These are phyloP conservation scores for Wallacemonas sp. DNA, from an alignment of 208 protist genomes.

Conservation along the genomic window DNA sequence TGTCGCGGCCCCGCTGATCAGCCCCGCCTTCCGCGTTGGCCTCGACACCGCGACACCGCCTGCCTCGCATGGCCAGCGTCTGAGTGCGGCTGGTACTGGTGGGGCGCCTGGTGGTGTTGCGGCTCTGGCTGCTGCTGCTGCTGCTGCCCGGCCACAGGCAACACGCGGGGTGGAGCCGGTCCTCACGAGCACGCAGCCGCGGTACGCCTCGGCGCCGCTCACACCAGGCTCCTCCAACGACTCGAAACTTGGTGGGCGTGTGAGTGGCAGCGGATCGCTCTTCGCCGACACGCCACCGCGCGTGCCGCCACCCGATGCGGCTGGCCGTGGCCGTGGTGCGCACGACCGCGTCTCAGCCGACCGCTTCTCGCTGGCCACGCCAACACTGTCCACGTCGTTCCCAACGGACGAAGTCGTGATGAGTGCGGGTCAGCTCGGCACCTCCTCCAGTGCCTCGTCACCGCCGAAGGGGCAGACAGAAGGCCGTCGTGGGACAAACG, in stretches of 20 bases:
- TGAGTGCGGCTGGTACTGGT: too few relatives aligned
- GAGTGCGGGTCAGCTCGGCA: too few relatives aligned
- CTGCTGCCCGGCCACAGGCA: neutral
- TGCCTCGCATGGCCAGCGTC: too few relatives aligned
- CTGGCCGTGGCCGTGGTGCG: neutral
- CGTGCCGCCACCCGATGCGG: neutral
- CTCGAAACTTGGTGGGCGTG: neutral
- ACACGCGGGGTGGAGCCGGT: too few relatives aligned
- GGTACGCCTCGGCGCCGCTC: neutral
- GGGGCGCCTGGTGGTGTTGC: too few relatives aligned
- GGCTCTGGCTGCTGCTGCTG: neutral
- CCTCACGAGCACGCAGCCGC: too few relatives aligned
- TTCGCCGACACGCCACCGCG: slow-evolving; percentile 9
- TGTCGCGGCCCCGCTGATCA: neutral
- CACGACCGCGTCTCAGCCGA: neutral
- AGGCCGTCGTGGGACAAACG: too few relatives aligned
- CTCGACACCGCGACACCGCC: neutral
- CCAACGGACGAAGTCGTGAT: neutral
- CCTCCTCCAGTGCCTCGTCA: too few relatives aligned
- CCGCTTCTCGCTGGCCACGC: neutral
- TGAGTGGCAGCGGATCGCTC: slow-evolving; percentile 7
- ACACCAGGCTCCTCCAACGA: slow-evolving; percentile 5
- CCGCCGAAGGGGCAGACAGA: too few relatives aligned
- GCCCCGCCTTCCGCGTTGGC: neutral
- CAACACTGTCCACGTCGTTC: neutral